Base-by-base conservation (phyloP, 2,329 filamentous ascomycete species). In the Aspergillus spinulosporus region DNA sequence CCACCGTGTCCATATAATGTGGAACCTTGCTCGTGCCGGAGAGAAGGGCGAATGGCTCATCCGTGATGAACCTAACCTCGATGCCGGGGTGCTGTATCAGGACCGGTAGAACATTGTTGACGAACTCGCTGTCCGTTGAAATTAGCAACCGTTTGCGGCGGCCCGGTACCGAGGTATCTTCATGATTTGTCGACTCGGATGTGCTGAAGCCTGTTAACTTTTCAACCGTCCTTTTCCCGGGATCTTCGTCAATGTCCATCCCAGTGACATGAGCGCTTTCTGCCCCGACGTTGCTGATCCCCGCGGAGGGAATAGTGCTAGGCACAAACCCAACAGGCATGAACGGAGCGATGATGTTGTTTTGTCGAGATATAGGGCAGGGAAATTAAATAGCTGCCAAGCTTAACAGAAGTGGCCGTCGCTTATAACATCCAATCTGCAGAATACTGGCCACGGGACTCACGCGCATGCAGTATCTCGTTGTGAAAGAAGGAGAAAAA, bases 21-120 rank as follows among this genome's bases (percentile, higher is more conserved):
- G 69, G 68, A 14, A 75, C 68, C 50, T 74, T 75, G 49, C 68
- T 74, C 32, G 68, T 67, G 12, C 71, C 71, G 12, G 71, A 69
- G 48, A 73, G 67, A 28, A 73, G 61, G 4, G 72, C 72, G 9
- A 68, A 70, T 8, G 62, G 62, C 39, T 75, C 73, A 52, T 75
- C 72, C 7, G 73, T 75, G 28, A 77, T 76, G 60, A 77, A 62
- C 7, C 74, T 72, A 26, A 77, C 63, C 52, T 77, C 74, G 55
- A 76, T 66, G 34, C 70, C 66, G 14, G 74, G 66, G 32, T 74
- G 73, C 47, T 70, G 67, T 26, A 74, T 66, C 15, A 76, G 64
- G 4, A 67, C 72, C 0, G 73, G 70, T 37, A 76, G 67, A 8
- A 76, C 64, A 32, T 68, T 68, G 34, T 74, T 71, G 52, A 72